Conservation (phyloP, 306 rosid species). For the Glycine soja region DNA sequence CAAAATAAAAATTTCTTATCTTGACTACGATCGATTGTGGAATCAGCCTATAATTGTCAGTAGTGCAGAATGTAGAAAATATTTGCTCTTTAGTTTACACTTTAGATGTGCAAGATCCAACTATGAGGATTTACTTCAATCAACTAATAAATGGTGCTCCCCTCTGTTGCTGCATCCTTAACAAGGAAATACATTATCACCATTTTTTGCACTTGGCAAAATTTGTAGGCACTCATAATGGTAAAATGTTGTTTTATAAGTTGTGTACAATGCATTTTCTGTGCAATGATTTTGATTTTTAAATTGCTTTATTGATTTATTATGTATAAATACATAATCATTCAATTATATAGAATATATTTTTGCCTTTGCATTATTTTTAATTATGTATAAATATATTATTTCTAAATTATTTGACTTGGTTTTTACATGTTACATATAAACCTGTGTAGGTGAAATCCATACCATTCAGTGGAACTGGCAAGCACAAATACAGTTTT, state of each 20-base stretch:
- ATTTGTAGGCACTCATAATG: not conserved
- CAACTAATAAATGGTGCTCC: not conserved
- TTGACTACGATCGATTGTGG: not conserved
- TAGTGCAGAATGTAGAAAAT: constrained; percentile 4
- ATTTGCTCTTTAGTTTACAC: not conserved
- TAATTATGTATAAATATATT: constrained; percentile 20
- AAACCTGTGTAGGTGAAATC: constrained; percentile 67
- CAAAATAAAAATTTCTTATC: constrained; percentile 4
- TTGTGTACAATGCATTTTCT: constrained; percentile 12
- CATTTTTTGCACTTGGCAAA: not conserved
- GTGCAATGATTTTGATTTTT: constrained; percentile 33
- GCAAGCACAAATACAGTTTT: constrained; percentile 94
- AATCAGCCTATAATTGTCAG: not conserved
- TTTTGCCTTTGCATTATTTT: not conserved
- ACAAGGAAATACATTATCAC: not conserved
- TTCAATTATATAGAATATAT: not conserved
- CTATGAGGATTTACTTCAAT: constrained; percentile 17
- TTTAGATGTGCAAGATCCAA: not conserved
- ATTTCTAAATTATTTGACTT: constrained; percentile 23
- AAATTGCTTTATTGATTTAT: constrained; percentile 14
- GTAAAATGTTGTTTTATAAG: not conserved
- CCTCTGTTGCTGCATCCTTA: not conserved
- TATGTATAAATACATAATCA: not conserved
- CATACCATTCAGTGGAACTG: constrained; percentile 86
- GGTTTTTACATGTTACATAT: constrained; percentile 19